Base-by-base conservation (phyloP, 257 asterid genomes). In the Sherardia arvensis region DNA sequence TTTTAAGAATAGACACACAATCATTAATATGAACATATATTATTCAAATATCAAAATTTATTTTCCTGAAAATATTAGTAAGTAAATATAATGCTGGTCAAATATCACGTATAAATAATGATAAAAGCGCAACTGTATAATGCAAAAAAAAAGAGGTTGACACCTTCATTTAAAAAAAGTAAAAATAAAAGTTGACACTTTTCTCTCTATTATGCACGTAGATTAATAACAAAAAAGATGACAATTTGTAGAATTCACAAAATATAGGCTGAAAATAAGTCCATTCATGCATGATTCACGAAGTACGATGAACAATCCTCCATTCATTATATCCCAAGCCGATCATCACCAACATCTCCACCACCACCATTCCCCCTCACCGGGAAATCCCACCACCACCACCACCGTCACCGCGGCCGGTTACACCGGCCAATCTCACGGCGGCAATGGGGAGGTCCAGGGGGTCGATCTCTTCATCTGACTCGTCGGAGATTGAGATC, bases 391-490 rank as follows among this genome's bases (percentile, higher is more conserved):
- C 34, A 3, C 51, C 51, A 17, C 51, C 51, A 7, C 49, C 51
- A 43, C 51, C 23, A 26, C 27, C 26, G 34, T n/a, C 30, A 15
- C 25, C 58, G 30, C 36, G 23, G 54, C 47, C 65, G 48, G 27
- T 58, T 14, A 28, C 62, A 8, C 25, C n/a, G n/a, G n/a, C n/a
- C n/a, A n/a, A n/a, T n/a, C 38, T 28, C 18, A 30, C 20, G 61
- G 38, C 30, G 38, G 66, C 66, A 49, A 74, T 83, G 95, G 95
- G 91, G 76, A 81, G 79, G 91, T 63, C 81, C 75, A 85, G 80
- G 62, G 47, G 49, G 59, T 38, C 53, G 61, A 58, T 74, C 67
- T 71, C 82, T 58, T 65, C 78, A 51, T 78, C 94, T 73, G 83
- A 75, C 40, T 33, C 38, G 78, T 67, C 87, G 53, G 78, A 73